A percentile compares a stretch with the other conserved stretches of the same genome.
Evolutionary conservation across 805 yeast species (phyloP).

Genomic region (Ogataea paradorogensis): DNA sequence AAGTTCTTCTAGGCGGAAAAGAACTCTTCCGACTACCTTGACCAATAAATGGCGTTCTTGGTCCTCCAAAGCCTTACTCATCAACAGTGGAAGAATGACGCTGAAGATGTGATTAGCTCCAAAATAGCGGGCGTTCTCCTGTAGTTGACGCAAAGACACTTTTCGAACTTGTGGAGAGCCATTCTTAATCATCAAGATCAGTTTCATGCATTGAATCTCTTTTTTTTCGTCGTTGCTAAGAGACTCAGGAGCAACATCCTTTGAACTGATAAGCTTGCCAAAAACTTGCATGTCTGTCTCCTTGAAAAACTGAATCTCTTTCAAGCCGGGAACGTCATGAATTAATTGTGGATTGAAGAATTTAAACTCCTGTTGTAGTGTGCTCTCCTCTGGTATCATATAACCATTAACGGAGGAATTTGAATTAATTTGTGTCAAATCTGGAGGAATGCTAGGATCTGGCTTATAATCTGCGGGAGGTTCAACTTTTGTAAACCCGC

Average conservation of each 20-base stretch:
- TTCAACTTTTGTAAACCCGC: slow-evolving; percentile 43
- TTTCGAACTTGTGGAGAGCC: slow-evolving; percentile 72
- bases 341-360: slow-evolving; percentile 38
- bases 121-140: slow-evolving; percentile 57
- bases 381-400: slow-evolving; percentile 50
- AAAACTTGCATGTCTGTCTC: slow-evolving; percentile 72
- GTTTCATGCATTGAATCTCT: slow-evolving; percentile 58
- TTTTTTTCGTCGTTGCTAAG: slow-evolving; percentile 51
- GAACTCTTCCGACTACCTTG: slow-evolving; percentile 67
- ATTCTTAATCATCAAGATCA: slow-evolving; percentile 71
- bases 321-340: slow-evolving; percentile 59
- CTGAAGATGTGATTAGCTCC: slow-evolving; percentile 72
- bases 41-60: slow-evolving; percentile 81
- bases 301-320: slow-evolving; percentile 65
- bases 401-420: slow-evolving; percentile 37
- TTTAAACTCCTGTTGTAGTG: slow-evolving; percentile 23
- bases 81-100: slow-evolving; percentile 69
- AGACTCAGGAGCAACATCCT: slow-evolving; percentile 30
- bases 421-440: slow-evolving; percentile 16
- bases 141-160: slow-evolving; percentile 60
- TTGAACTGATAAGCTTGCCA: slow-evolving; percentile 48
- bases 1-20: slow-evolving; percentile 61
- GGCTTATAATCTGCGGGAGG: slow-evolving; percentile 48
- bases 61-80: slow-evolving; percentile 71
- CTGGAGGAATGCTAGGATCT: slow-evolving; percentile 18